Conservation (phyloP, 148 eudicot species). For the Diospyros lotus region DNA sequence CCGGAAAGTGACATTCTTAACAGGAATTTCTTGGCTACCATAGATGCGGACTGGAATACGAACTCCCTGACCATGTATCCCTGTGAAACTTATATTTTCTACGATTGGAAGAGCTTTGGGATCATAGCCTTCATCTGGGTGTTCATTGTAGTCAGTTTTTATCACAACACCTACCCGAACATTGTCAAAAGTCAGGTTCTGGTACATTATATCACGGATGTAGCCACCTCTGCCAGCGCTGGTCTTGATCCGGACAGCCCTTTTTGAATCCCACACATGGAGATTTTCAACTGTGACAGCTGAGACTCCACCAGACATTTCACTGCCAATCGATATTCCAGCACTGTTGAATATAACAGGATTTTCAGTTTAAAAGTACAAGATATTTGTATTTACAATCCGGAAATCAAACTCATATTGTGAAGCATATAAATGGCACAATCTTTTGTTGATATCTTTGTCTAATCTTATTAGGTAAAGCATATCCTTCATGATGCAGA, state of each 20-base stretch:
- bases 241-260: slow-evolving; percentile 86
- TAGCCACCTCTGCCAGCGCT: slow-evolving; percentile 93
- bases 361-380: slow-evolving; percentile 12
- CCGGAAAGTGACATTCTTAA: slow-evolving; percentile 59
- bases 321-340: slow-evolving; percentile 94
- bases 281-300: slow-evolving; percentile 69
- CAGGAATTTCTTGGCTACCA: slow-evolving; percentile 75
- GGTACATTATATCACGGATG: slow-evolving; percentile 57
- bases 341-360: slow-evolving; percentile 47
- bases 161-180: slow-evolving; percentile 80
- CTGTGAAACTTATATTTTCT: slow-evolving; percentile 50
- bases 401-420: background rate
- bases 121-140: slow-evolving; percentile 76
- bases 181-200: slow-evolving; percentile 67
- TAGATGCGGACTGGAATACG: slow-evolving; percentile 90
- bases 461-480: background rate
- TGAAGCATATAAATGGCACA: background rate
- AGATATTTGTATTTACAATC: background rate
- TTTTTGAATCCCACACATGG: slow-evolving; percentile 71
- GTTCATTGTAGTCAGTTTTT: slow-evolving; percentile 87
- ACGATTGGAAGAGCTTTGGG: slow-evolving; percentile 65
- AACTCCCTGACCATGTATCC: slow-evolving; percentile 73
- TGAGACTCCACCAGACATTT: slow-evolving; percentile 98
- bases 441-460: background rate
- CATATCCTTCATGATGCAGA: background rate